A percentile compares a stretch with the other conserved stretches of the same genome.
Conservation (phyloP, 345 rosid genomes). For the Murraya paniculata region DNA sequence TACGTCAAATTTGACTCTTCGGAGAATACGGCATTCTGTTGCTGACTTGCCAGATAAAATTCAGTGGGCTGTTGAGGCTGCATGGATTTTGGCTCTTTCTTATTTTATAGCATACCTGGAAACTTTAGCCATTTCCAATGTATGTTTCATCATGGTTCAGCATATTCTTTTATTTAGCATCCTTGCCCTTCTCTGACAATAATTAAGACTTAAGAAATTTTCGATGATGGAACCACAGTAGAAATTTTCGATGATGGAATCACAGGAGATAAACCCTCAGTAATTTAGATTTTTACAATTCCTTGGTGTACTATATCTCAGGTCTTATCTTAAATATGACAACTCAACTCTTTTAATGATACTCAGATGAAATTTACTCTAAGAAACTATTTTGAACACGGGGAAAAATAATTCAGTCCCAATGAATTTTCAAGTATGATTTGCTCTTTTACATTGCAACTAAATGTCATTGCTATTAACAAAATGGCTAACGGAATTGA, state of each 20-base stretch:
- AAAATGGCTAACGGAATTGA: not conserved
- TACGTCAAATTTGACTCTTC: slow-evolving; percentile 80
- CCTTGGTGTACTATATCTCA: not conserved
- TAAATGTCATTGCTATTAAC: not conserved
- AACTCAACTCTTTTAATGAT: not conserved
- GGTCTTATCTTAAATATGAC: not conserved
- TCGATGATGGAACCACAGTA: not conserved
- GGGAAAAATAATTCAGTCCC: not conserved
- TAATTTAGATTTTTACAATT: not conserved
- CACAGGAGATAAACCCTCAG: not conserved
- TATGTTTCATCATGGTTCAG: slow-evolving; percentile 35
- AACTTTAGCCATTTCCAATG: slow-evolving; percentile 90
- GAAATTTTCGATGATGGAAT: not conserved
- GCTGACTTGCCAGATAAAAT: slow-evolving; percentile 67
- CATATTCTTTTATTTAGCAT: not conserved
- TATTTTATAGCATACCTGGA: slow-evolving; percentile 97
- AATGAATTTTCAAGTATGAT: not conserved
- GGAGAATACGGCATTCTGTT: slow-evolving; percentile 65
- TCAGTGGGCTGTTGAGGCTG: slow-evolving; percentile 68
- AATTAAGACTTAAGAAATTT: not conserved
- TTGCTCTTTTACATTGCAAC: not conserved
- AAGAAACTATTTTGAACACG: not conserved
- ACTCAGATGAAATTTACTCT: slow-evolving; percentile 5
- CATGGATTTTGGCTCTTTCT: slow-evolving; percentile 85
- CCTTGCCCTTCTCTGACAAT: not conserved